These are phyloP conservation scores for Starmerella stigmatis DNA, from an alignment of 805 yeast species.

Conservation along the genomic window DNA sequence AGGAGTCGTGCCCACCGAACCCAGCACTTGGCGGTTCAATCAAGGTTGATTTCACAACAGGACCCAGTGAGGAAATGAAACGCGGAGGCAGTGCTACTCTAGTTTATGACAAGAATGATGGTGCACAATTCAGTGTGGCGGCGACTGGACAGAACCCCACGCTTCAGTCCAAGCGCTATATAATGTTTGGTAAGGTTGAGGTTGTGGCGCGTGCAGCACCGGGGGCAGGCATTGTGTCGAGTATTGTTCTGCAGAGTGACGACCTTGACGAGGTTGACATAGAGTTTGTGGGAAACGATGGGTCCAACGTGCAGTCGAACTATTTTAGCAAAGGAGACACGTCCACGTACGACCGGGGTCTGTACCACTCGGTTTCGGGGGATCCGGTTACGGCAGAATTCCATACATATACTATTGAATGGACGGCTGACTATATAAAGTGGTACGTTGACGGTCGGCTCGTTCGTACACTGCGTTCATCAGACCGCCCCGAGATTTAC, in stretches of 20 bases:
- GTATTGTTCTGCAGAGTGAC: conserved; percentile 71
- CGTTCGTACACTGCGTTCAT: conserved; percentile 51
- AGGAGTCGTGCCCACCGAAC: conserved; percentile 37
- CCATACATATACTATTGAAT: conserved; percentile 76
- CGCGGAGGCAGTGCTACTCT: conserved; percentile 21
- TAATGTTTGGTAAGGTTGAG: conserved; percentile 82
- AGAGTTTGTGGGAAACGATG: conserved; percentile 80
- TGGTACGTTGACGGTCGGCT: conserved; percentile 66
- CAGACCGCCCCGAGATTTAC: conserved; percentile 47
- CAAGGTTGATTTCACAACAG: conserved; percentile 39
- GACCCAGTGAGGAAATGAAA: conserved; percentile 28
- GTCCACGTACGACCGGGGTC: conserved; percentile 70
- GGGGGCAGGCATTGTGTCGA: conserved; percentile 71
- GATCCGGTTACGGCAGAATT: conserved; percentile 45
- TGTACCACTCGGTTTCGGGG: conserved; percentile 43
- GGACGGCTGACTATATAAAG: conserved; percentile 55
- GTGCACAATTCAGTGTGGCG: conserved; percentile 51
- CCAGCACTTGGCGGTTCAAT: conserved; percentile 54
- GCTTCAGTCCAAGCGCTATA: conserved; percentile 40
- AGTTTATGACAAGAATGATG: conserved; percentile 41
- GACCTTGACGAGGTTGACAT: conserved; percentile 83
- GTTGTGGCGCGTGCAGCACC: conserved; percentile 59
- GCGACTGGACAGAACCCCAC: conserved; percentile 62
- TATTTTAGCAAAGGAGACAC: conserved; percentile 75
- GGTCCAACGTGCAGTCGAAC: conserved; percentile 56